Base-by-base conservation (phyloP, 2,329 filamentous ascomycete genomes). In the Daldinia sp. region DNA sequence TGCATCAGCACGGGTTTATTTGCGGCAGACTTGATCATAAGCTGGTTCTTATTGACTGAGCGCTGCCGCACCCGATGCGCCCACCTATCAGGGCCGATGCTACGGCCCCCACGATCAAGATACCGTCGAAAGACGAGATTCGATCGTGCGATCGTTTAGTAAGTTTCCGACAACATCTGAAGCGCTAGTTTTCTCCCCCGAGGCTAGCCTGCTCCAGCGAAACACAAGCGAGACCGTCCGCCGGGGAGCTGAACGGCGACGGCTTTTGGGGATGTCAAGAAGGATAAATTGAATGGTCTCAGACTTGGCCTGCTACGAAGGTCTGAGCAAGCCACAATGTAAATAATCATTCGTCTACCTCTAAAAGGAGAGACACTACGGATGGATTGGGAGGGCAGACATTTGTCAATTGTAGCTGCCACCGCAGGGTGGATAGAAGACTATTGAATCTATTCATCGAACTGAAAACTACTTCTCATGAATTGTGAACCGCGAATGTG, bases 371-470 rank as follows among this genome's bases (percentile, higher is more conserved):
- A 78, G 28, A 28, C 23, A 37, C 35, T 37, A 70, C 57, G 70
- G 70, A 70, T 75, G 70, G 62, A 77, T 60, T 48, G 35, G 65
- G 59, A 55, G 57, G 66, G 69, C 63, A 60, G 56, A 63, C 42
- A 26, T 23, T 20, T 50, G 53, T 68, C 65, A 70, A 70, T 44
- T 68, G 72, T 74, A 70, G 63, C 72, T 76, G 70, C 68, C 73
- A 64, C 66, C 72, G 75, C 74, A 74, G 3, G 41, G 72, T 76
- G 78, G 75, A 79, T 86, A 86, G 85, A 85, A 64, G 83, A 82
- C 84, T 75, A 74, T 85, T 84, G 85, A 86, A 86, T 85, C 83
- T 85, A 85, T 81, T 78, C 79, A 79, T 78, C 26, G 48, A 67
- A 71, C 23, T 35, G 26, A 20, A 51, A 51, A 33, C 28, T 56